Conservation (phyloP, 2,329 filamentous ascomycete species). For the Incumbomyces lentus region DNA sequence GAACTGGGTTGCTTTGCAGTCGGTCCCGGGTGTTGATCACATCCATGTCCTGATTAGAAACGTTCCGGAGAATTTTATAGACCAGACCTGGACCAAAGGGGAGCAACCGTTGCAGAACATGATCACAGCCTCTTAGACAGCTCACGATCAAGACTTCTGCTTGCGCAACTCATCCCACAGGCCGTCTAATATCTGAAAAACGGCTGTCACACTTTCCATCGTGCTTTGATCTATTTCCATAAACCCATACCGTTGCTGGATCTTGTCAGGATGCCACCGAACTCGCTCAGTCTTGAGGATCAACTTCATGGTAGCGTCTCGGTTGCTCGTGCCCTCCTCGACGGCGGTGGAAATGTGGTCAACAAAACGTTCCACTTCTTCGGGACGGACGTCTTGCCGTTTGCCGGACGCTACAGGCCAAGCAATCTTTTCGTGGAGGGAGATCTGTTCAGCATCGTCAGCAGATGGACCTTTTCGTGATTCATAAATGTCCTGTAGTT, state of each 20-base stretch:
- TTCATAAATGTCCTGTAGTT: constrained; percentile 27
- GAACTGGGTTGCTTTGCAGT: constrained; percentile 52
- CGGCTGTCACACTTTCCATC: constrained; percentile 71
- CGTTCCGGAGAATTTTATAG: constrained; percentile 35
- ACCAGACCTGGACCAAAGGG: constrained; percentile 34
- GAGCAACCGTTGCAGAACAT: constrained; percentile 9
- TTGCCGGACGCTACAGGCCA: constrained; percentile 65
- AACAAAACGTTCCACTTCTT: constrained; percentile 61
- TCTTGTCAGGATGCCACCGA: constrained; percentile 95
- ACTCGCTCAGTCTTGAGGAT: constrained; percentile 75
- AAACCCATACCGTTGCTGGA: constrained; percentile 74
- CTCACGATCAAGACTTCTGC: neutral
- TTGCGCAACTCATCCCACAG: constrained; percentile 52
- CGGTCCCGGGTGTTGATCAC: constrained; percentile 49
- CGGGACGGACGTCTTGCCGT: constrained; percentile 45
- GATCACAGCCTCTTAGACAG: neutral
- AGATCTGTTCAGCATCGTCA: constrained; percentile 13
- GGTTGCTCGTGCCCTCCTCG: too few species aligned
- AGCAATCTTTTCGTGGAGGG: constrained; percentile 40
- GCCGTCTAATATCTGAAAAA: constrained; percentile 82
- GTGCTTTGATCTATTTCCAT: constrained; percentile 65
- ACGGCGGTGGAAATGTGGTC: neutral
- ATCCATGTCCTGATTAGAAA: constrained; percentile 44
- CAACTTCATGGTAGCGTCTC: constrained; percentile 29
- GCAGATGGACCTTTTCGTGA: constrained; percentile 8